A percentile compares a stretch with the other conserved stretches of the same genome.
These are phyloP conservation scores for Claviceps quebecensis DNA, from an alignment of 2,329 filamentous ascomycete genomes.

Conservation along the genomic window DNA sequence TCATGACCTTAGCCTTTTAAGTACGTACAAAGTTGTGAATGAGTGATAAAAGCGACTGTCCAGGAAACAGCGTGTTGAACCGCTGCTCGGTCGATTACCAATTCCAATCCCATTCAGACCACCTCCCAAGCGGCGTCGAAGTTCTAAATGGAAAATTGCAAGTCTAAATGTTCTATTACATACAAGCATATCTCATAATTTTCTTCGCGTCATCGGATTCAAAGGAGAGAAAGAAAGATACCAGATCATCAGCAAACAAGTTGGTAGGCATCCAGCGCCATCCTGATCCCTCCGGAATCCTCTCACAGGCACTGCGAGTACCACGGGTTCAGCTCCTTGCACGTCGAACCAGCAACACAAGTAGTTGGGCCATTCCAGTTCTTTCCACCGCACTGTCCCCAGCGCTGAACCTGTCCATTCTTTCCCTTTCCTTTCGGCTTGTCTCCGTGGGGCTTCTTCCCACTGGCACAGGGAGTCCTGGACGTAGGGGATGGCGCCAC, in stretches of 20 bases:
- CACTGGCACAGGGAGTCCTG: neutral
- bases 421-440: neutral
- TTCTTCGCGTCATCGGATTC: no score
- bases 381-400: neutral
- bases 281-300: no score
- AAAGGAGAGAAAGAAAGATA: neutral
- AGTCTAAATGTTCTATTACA: no score
- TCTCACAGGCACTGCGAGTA: conserved; percentile 2
- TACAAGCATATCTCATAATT: no score
- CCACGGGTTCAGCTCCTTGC: neutral
- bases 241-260: neutral
- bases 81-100: no score
- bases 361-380: neutral
- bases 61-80: no score
- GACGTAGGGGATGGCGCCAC: neutral
- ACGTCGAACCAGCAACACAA: neutral
- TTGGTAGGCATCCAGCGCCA: neutral
- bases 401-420: neutral
- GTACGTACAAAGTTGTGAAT: no score
- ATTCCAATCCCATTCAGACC: no score
- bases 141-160: no score
- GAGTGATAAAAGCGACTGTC: no score
- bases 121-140: no score
- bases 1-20: no score
- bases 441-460: neutral